These are phyloP conservation scores for Phyllosticta paracitricarpa DNA, from an alignment of 2,329 filamentous ascomycete species.

Conservation along the genomic window DNA sequence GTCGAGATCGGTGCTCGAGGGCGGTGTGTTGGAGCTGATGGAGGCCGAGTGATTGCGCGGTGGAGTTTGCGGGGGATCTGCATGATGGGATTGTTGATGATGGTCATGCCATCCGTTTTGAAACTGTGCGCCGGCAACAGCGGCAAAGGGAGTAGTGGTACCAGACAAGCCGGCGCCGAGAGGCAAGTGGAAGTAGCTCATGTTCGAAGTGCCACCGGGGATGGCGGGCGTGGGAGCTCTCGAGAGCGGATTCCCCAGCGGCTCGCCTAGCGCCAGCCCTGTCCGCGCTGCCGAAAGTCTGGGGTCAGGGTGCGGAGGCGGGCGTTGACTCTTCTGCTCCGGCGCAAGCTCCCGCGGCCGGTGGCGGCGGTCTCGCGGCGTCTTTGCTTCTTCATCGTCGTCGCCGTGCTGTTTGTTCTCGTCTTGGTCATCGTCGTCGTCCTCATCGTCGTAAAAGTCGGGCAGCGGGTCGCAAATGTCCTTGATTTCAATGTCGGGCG, in stretches of 20 bases:
- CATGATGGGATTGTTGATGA: conserved; percentile 18
- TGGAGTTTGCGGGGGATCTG: conserved; percentile 25
- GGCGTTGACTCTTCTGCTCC: conserved; percentile 15
- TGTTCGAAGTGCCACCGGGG: conserved; percentile 63
- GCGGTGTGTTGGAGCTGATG: conserved; percentile 37
- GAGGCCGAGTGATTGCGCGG: conserved; percentile 27
- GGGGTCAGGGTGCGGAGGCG: conserved; percentile 14
- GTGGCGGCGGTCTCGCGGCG: conserved; percentile 20
- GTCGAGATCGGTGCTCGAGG: conserved; percentile 34
- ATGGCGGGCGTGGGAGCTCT: conserved; percentile 46
- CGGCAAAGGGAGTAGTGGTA: conserved; percentile 68
- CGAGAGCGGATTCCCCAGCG: conserved; percentile 27
- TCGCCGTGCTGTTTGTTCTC: conserved; percentile 63
- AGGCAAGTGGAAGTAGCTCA: conserved; percentile 76
- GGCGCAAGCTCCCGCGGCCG: conserved; percentile 17
- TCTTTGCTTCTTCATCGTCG: conserved; percentile 21
- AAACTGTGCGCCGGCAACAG: conserved; percentile 62
- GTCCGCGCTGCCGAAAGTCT: conserved; percentile 17
- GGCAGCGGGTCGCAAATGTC: conserved; percentile 92
- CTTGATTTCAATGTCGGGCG: conserved; percentile 83
- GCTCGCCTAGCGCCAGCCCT: conserved; percentile 23
- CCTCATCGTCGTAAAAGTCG: conserved; percentile 87
- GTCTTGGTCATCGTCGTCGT: conserved; percentile 45
- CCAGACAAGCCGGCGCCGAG: conserved; percentile 62
- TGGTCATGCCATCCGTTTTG: conserved; percentile 40